Evolutionary conservation across 768 basidiomycete species (phyloP), one percentile per base, ranked within the genome.

Genomic region (Gymnopilus dilepis): DNA sequence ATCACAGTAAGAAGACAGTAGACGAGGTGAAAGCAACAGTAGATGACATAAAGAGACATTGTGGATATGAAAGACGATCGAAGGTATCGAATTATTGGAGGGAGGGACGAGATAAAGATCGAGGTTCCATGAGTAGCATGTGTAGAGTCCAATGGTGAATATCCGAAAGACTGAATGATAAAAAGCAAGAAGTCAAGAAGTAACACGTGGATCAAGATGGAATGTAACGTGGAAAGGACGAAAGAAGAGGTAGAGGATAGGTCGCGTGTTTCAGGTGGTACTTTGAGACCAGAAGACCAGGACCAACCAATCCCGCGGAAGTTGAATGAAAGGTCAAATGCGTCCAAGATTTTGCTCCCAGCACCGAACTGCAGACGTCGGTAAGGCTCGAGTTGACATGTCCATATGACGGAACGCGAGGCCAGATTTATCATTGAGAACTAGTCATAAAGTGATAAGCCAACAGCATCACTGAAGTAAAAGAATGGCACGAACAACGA

Each of bases 271-370:
- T 83, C 81, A 5, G 59, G 70, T 5, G 82, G 77, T 22, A 82
- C 54, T 56, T 76, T 73, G 22, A 82, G 70, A 47, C 77, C 76
- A 28, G 71, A 64, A 2, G 86, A 84, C 82, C 86, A 88, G 42
- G 82, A 74, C 88, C 88, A 90, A 13, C 85, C 86, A 45, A 77
- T 67, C 6, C 88, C 89, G 15, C 89, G 85, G 17, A 84, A 64
- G 61, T 81, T 86, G 65, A 73, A 75, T 22, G 61, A 63, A 19
- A 90, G 77, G 56, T 89, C 86, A 12, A 80, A 62, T 1, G 82
- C 80, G 58, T 90, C 81, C 38, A 70, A 59, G 7, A 68, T 53
- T 5, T 75, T 60, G 53, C 69, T 52, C 43, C 59, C 45, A 15
- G 62, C 51, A 9, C 42, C 63, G 43, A 63, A 61, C 31, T 68